A percentile compares a stretch with the other conserved stretches of the same genome.
Evolutionary conservation across 805 yeast genomes (phyloP).

Genomic region (Suhomyces faveliae): DNA sequence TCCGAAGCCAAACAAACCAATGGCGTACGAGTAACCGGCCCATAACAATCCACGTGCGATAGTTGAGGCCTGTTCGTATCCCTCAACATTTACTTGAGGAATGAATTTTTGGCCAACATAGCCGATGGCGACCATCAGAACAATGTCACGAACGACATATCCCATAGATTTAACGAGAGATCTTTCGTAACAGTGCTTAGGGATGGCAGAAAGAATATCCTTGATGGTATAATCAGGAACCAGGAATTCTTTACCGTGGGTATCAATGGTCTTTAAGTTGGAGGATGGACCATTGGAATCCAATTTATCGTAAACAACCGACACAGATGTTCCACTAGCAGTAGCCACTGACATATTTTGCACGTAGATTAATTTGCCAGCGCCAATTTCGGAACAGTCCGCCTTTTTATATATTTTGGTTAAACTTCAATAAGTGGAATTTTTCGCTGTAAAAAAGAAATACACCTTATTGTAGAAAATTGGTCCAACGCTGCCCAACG

Average conservation of each 20-base stretch:
- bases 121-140: slow-evolving; percentile 48
- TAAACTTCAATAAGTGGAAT: neutral
- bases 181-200: slow-evolving; percentile 72
- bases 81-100: slow-evolving; percentile 43
- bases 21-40: slow-evolving; percentile 51
- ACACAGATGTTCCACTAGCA: slow-evolving; percentile 6
- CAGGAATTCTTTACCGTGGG: slow-evolving; percentile 63
- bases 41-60: slow-evolving; percentile 55
- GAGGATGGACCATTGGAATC: slow-evolving; percentile 22
- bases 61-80: slow-evolving; percentile 17
- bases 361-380: neutral
- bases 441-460: neutral
- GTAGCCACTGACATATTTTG: slow-evolving; percentile 9
- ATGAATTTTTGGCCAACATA: slow-evolving; percentile 54
- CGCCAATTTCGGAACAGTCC: neutral
- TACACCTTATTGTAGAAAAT: neutral
- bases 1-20: slow-evolving; percentile 74
- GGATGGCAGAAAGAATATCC: slow-evolving; percentile 70
- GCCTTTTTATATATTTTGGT: neutral
- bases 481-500: neutral
- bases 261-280: slow-evolving; percentile 50
- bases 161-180: slow-evolving; percentile 51
- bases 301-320: slow-evolving; percentile 28
- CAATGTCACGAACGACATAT: slow-evolving; percentile 69
- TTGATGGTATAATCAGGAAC: slow-evolving; percentile 78